Conservation (phyloP, 106 monocot genomes). For the Triglochin maritima region DNA sequence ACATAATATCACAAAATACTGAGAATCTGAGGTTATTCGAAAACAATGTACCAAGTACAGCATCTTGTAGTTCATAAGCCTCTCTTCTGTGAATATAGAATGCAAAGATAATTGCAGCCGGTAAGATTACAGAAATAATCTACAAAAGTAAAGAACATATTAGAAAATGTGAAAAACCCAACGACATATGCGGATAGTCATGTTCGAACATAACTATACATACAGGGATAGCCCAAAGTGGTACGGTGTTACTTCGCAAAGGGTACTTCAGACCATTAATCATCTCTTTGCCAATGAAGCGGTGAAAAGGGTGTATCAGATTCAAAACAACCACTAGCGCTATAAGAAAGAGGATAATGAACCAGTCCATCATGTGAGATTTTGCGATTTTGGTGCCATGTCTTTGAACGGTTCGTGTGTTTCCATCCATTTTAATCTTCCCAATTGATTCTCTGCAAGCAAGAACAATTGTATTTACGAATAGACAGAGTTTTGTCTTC, state of each 20-base stretch:
- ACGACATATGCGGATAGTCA: neutral
- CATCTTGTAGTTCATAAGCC: constrained; percentile 35
- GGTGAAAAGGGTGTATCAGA: constrained; percentile 16
- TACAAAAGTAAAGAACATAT: constrained; percentile 7
- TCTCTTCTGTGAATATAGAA: constrained; percentile 49
- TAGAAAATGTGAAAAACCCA: neutral
- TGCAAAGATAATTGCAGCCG: constrained; percentile 30
- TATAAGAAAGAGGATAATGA: constrained; percentile 9
- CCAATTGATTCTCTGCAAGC: no score
- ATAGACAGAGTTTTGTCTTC: no score
- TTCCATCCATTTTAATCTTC: no score
- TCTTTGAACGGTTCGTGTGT: constrained; percentile 1
- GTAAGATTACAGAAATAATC: constrained; percentile 49
- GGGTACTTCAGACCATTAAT: constrained; percentile 22
- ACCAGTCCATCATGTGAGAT: constrained; percentile 20
- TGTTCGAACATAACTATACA: neutral
- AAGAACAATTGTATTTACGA: no score
- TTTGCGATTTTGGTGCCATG: constrained; percentile 6
- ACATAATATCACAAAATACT: neutral
- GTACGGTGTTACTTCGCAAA: constrained; percentile 12
- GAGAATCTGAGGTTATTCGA: no score
- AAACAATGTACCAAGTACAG: neutral
- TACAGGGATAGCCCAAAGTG: constrained; percentile 19
- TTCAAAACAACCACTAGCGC: constrained; percentile 8
- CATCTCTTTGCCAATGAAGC: constrained; percentile 22